phyloP scores from a whole-genome alignment of 2,329 filamentous ascomycete genomes.

The Pseudophaeomoniella oleicola region DNA sequence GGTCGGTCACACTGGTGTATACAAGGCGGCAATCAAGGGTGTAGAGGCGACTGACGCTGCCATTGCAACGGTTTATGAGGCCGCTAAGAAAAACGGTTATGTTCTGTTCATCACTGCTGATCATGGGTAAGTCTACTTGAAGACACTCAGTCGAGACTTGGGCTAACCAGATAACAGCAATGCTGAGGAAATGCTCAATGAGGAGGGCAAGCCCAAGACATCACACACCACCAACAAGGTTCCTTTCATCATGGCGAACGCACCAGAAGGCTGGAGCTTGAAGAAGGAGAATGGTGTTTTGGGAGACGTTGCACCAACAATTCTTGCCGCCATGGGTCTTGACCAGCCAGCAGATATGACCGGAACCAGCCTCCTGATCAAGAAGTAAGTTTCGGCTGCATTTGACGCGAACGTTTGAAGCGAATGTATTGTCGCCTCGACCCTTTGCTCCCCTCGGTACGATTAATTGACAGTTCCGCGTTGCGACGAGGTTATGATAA shows the following conservation, averaged over 20 bases:
- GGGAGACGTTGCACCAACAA: conserved; percentile 90
- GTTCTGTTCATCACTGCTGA: conserved; percentile 91
- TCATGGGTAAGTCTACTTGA: conserved; percentile 53
- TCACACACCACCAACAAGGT: conserved; percentile 97
- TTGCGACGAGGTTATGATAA: neutral
- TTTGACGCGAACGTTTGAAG: neutral
- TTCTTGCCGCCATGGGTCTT: conserved; percentile 82
- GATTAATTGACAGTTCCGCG: neutral
- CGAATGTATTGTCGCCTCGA: neutral
- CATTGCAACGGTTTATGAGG: conserved; percentile 83
- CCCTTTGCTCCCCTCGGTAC: neutral
- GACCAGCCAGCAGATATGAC: conserved; percentile 87
- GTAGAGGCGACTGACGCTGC: conserved; percentile 80
- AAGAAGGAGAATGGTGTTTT: conserved; percentile 79
- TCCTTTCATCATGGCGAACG: conserved; percentile 95
- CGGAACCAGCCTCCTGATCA: conserved; percentile 68
- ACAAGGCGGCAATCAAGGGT: conserved; percentile 80
- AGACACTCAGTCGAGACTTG: conserved; percentile 10
- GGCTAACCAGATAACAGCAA: conserved; percentile 38
- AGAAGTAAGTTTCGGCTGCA: conserved; percentile 31
- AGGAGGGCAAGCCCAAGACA: conserved; percentile 92
- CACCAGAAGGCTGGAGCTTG: conserved; percentile 74
- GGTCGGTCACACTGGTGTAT: conserved; percentile 97
- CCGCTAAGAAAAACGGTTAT: conserved; percentile 86
- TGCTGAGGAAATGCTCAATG: conserved; percentile 97